Percentiles rank a stretch among this genome's conserved stretches.
Evolutionary conservation across 805 yeast genomes (phyloP).

Genomic region (Kazachstania africana): DNA sequence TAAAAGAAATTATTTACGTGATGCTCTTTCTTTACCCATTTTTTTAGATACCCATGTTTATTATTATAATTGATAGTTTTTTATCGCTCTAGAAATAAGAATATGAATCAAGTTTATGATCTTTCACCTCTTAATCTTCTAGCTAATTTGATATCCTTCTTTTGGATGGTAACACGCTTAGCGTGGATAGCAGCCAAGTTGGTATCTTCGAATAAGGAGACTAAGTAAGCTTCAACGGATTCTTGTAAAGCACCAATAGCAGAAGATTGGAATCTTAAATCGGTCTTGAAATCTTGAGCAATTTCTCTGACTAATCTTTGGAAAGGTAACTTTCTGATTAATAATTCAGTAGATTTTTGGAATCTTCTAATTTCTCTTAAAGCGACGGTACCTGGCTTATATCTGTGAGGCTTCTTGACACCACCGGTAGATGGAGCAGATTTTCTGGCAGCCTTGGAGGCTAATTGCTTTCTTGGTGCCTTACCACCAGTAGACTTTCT

Average conservation of each 20-base stretch:
- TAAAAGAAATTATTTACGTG: no score
- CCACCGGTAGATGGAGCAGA: slow-evolving; percentile 86
- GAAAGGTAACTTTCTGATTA: slow-evolving; percentile 93
- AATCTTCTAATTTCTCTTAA: slow-evolving; percentile 94
- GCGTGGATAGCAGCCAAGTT: slow-evolving; percentile 98
- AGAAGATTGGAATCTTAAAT: slow-evolving; percentile 90
- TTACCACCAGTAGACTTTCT: slow-evolving; percentile 93
- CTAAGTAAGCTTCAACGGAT: slow-evolving; percentile 95
- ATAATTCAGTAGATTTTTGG: slow-evolving; percentile 88
- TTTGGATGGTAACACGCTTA: slow-evolving; percentile 95
- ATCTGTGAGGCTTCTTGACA: slow-evolving; percentile 90
- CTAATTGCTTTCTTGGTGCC: slow-evolving; percentile 89
- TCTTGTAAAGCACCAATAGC: slow-evolving; percentile 97
- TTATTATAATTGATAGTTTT: no score
- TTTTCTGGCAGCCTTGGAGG: slow-evolving; percentile 86
- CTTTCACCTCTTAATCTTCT: slow-evolving; percentile 96
- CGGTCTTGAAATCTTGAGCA: slow-evolving; percentile 87
- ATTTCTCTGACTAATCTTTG: slow-evolving; percentile 93
- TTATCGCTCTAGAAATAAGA: no score
- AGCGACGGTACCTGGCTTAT: slow-evolving; percentile 94
- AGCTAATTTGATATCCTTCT: slow-evolving; percentile 95
- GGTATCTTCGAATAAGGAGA: slow-evolving; percentile 91
- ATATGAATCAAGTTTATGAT: slow-evolving; percentile 45
- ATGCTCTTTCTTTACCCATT: no score
- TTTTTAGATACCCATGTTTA: no score